A percentile compares a stretch with the other conserved stretches of the same genome.
phyloP scores from a whole-genome alignment of 2,329 filamentous ascomycete genomes.

The Tolypocladium endophyticum region DNA sequence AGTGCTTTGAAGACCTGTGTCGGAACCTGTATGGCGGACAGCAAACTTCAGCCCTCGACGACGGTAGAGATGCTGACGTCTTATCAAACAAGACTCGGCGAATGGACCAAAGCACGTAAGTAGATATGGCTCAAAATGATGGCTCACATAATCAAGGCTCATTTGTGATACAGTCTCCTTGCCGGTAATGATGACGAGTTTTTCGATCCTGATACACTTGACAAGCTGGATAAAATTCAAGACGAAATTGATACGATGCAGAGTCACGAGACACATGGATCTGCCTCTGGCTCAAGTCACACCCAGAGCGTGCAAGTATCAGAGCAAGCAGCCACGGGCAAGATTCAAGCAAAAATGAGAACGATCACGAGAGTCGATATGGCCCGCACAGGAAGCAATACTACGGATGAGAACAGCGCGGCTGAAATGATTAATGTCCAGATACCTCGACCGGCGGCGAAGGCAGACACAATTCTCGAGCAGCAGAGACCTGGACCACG shows the following conservation, averaged over 20 bases:
- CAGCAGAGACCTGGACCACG: conserved; percentile 3
- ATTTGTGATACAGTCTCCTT: not conserved
- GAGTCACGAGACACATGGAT: too few relatives aligned
- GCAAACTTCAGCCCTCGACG: not conserved
- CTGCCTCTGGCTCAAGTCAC: not conserved
- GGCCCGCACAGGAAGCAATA: conserved; percentile 18
- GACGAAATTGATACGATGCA: too few relatives aligned
- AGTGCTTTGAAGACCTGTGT: conserved; percentile 36
- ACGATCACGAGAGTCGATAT: conserved; percentile 20
- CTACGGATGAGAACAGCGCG: conserved; percentile 15
- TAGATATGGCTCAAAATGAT: not conserved
- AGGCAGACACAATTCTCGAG: not conserved
- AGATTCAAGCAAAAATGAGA: conserved; percentile 12
- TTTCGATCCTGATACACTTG: not conserved
- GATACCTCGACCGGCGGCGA: conserved; percentile 9
- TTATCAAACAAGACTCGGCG: not conserved
- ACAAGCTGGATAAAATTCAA: not conserved
- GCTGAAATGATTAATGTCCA: conserved; percentile 13
- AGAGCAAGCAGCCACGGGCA: not conserved
- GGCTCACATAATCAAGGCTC: not conserved
- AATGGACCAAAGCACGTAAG: not conserved
- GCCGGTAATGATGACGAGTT: not conserved
- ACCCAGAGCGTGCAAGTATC: not conserved
- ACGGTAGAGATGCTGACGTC: not conserved
- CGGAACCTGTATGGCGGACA: conserved; percentile 23